Evolutionary conservation across 495 filamentous ascomycete genomes (phyloP), one percentile per base, ranked within the genome.

Genomic region (Xanthoparmelia taractica): DNA sequence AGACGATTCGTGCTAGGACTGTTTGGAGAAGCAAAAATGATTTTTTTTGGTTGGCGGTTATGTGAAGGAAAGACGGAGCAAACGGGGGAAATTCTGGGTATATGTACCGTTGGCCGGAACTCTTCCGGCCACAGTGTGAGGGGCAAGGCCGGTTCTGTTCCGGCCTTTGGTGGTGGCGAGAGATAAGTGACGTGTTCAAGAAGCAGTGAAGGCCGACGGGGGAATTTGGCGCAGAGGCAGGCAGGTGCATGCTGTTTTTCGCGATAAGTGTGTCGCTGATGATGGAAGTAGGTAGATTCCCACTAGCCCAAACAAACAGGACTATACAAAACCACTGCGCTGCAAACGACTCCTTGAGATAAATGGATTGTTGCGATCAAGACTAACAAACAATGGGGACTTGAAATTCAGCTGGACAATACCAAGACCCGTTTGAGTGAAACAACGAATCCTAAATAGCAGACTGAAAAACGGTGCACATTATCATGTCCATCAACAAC

Each of bases 331-430:
- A 59, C 65, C n/a, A n/a, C n/a, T n/a, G 67, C 29, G 57, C 34
- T 13, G 67, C 57, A 12, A 65, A 69, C 65, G 65, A 67, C 38
- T 61, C 58, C 2, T 50, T 65, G n/a, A 59, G 65, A 2, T 25
- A 67, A 61, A 40, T 47, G n/a, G 3, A n/a, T 23, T 45, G 41
- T 45, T 23, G 41, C 8, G 7, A 8, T n/a, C 20, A 45, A 8
- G 18, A 1, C 20, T 8, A 23, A 45, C 2, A 23, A 23, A n/a
- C 4, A n/a, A n/a, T 7, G 4, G 1, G 38, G 38, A 41, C 38
- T 3, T 41, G 38, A 18, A 41, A 41, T 1, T 45, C n/a, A 23
- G 20, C 20, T 8, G 2, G 6, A 45, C 20, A 5, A 8, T 45
- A n/a, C 1, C 1, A 8, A 45, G 18, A 20, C 41, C 10, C 41